Percentiles rank a stretch among this genome's conserved stretches.
These are phyloP conservation scores for Phaeosphaeria sp. DNA, from an alignment of 2,329 filamentous ascomycete species.

Conservation along the genomic window DNA sequence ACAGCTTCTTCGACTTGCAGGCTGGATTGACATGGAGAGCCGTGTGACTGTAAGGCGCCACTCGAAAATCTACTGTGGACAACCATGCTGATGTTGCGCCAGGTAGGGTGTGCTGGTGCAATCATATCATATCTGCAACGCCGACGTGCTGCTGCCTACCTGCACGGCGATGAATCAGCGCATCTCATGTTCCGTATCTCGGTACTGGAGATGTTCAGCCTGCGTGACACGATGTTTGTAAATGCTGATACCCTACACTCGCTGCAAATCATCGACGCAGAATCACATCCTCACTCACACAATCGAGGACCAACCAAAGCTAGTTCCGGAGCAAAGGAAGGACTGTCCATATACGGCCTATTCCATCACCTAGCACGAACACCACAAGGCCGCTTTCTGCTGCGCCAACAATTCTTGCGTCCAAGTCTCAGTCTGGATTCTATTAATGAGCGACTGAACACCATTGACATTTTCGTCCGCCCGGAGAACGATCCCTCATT, in stretches of 20 bases:
- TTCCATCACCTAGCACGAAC: slow-evolving; percentile 79
- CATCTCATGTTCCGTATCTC: slow-evolving; percentile 65
- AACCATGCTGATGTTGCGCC: slow-evolving; percentile 9
- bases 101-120: slow-evolving; percentile 86
- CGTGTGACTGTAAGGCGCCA: slow-evolving; percentile 63
- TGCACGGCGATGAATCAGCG: slow-evolving; percentile 64
- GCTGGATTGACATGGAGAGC: slow-evolving; percentile 77
- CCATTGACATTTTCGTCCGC: slow-evolving; percentile 70
- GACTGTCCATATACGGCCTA: slow-evolving; percentile 81
- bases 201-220: slow-evolving; percentile 75
- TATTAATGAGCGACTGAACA: slow-evolving; percentile 74
- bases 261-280: slow-evolving; percentile 83
- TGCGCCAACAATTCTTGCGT: slow-evolving; percentile 82
- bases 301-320: slow-evolving; percentile 71
- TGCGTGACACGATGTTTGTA: slow-evolving; percentile 74
- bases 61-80: background rate
- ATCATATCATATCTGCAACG: slow-evolving; percentile 80
- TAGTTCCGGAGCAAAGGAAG: slow-evolving; percentile 74
- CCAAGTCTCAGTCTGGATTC: slow-evolving; percentile 72
- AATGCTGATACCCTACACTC: slow-evolving; percentile 81
- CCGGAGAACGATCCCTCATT: slow-evolving; percentile 69
- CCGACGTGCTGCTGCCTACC: slow-evolving; percentile 66
- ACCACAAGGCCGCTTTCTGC: slow-evolving; percentile 74
- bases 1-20: slow-evolving; percentile 71
- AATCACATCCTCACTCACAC: slow-evolving; percentile 82